A percentile compares a stretch with the other conserved stretches of the same genome.
Conservation (phyloP, 1,139 yeast species). For the Blastobotrys arbuscula region DNA sequence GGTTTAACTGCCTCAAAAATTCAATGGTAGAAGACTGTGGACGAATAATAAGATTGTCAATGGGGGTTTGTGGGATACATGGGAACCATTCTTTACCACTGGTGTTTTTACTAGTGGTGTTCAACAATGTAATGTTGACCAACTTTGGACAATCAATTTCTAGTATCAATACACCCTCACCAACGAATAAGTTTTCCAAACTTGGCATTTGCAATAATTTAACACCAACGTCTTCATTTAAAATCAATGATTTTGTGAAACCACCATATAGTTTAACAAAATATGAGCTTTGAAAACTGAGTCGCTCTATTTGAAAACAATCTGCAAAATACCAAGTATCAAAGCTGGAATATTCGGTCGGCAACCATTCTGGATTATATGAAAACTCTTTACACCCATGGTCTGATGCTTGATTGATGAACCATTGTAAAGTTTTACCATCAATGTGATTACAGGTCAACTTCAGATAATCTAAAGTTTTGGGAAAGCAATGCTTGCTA, state of each 20-base stretch:
- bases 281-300: not conserved
- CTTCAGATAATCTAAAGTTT: not conserved
- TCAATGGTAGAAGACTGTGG: not conserved
- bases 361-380: not conserved
- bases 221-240: not conserved
- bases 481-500: not conserved
- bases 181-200: not conserved
- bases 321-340: not conserved
- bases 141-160: not conserved
- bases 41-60: not conserved
- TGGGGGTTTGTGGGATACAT: not conserved
- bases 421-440: not conserved
- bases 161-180: not conserved
- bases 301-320: not conserved
- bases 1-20: not conserved
- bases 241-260: not conserved
- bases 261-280: not conserved
- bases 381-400: not conserved
- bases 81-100: not conserved
- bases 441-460: not conserved
- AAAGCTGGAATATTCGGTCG: not conserved
- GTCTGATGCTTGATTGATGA: not conserved
- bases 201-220: not conserved
- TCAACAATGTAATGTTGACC: not conserved
- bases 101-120: not conserved